Conservation (phyloP, 805 yeast species). For the Kodamaea kaohsiungensis region DNA sequence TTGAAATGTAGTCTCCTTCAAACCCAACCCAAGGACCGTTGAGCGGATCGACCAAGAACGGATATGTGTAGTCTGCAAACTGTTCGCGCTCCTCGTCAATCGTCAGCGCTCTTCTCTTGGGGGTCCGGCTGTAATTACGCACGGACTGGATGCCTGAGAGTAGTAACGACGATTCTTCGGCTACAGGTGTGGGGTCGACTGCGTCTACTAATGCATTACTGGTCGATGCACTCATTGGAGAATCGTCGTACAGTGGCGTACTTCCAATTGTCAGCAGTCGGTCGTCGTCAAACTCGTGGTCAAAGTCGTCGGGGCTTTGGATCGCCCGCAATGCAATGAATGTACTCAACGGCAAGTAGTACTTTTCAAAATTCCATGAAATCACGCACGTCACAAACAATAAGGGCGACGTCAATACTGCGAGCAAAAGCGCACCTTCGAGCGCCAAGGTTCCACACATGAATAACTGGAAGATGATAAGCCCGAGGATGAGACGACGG, state of each 20-base stretch:
- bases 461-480: constrained; percentile 57
- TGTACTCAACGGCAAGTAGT: constrained; percentile 52
- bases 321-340: constrained; percentile 63
- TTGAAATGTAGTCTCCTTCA: constrained; percentile 50
- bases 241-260: not conserved
- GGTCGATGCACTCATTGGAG: constrained; percentile 1
- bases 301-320: constrained; percentile 42
- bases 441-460: constrained; percentile 65
- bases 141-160: constrained; percentile 16
- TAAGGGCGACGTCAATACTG: constrained; percentile 51
- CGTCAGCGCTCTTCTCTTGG: constrained; percentile 46
- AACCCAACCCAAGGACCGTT: constrained; percentile 62
- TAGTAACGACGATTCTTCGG: not conserved
- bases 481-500: constrained; percentile 54
- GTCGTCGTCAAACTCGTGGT: constrained; percentile 44
- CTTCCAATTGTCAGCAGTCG: constrained; percentile 11
- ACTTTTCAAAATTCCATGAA: constrained; percentile 52
- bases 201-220: not conserved
- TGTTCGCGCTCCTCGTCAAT: constrained; percentile 60
- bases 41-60: constrained; percentile 45
- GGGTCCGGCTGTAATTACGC: not conserved
- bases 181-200: not conserved
- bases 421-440: constrained; percentile 54
- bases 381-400: constrained; percentile 47
- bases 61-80: constrained; percentile 51